A percentile compares a stretch with the other conserved stretches of the same genome.
Evolutionary conservation across 2,329 filamentous ascomycete genomes (phyloP).

Genomic region (Sarocladium kiliense): DNA sequence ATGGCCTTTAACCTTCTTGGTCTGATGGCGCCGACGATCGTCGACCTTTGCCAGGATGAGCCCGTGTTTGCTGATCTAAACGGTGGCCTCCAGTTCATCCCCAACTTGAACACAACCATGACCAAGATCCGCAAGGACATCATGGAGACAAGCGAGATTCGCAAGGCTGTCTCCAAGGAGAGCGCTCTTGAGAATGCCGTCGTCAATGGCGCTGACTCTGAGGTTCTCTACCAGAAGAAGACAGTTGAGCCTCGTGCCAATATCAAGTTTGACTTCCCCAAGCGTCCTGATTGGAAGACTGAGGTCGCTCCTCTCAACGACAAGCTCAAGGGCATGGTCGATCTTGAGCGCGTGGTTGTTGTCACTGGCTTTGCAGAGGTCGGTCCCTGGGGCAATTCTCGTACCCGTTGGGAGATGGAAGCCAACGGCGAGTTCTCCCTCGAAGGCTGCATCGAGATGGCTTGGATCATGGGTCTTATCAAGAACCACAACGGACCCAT

Average conservation of each 20-base stretch:
- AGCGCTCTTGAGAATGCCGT: slow-evolving; percentile 95
- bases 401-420: slow-evolving; percentile 99
- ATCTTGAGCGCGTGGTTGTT: slow-evolving; percentile 95
- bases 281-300: slow-evolving; percentile 82
- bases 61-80: slow-evolving; percentile 97
- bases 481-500: slow-evolving; percentile 96
- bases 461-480: slow-evolving; percentile 99
- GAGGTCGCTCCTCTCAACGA: slow-evolving; percentile 86
- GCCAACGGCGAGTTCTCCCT: slow-evolving; percentile 93
- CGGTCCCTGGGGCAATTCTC: slow-evolving; percentile 96
- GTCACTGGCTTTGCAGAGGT: slow-evolving; percentile 95
- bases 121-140: slow-evolving; percentile 89
- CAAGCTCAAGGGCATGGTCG: slow-evolving; percentile 93
- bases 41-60: slow-evolving; percentile 91
- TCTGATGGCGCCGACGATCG: slow-evolving; percentile 89
- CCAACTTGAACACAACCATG: slow-evolving; percentile 92
- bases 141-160: slow-evolving; percentile 90
- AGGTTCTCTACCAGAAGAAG: slow-evolving; percentile 92
- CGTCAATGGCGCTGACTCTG: slow-evolving; percentile 88
- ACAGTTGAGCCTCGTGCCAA: slow-evolving; percentile 91
- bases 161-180: slow-evolving; percentile 91
- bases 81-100: slow-evolving; percentile 95
- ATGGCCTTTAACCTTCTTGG: slow-evolving; percentile 99
- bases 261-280: slow-evolving; percentile 95
- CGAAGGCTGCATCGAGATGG: slow-evolving; percentile 98